Conservation (phyloP, 2,329 filamentous ascomycete genomes). For the Colletotrichum sp. region DNA sequence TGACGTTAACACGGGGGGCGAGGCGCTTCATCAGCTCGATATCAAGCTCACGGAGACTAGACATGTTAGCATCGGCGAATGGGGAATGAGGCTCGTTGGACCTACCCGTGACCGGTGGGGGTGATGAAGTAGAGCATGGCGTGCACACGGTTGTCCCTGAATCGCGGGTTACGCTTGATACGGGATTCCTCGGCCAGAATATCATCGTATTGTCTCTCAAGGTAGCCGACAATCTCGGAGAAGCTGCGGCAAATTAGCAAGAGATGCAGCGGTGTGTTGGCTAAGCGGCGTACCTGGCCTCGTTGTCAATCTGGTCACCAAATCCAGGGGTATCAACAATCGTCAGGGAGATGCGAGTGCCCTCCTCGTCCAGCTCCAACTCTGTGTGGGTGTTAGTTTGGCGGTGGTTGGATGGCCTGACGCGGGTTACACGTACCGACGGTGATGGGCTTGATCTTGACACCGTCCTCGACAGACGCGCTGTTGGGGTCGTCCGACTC, state of each 20-base stretch:
- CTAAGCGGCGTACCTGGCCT: conserved; percentile 74
- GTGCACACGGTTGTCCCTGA: conserved; percentile 98
- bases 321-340: conserved; percentile 99
- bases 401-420: neutral
- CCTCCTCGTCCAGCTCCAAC: conserved; percentile 96
- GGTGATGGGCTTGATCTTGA: conserved; percentile 98
- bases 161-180: conserved; percentile 99
- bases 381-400: conserved; percentile 58
- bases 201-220: conserved; percentile 99
- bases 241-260: conserved; percentile 65
- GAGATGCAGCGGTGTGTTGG: neutral
- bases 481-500: conserved; percentile 88
- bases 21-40: conserved; percentile 99
- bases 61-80: neutral
- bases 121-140: conserved; percentile 99
- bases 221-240: conserved; percentile 95
- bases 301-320: conserved; percentile 98
- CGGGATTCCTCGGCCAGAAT: conserved; percentile 99
- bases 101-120: conserved; percentile 91
- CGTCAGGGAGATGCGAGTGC: conserved; percentile 95
- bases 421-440: conserved; percentile 70
- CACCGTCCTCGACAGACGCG: conserved; percentile 93
- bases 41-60: conserved; percentile 93
- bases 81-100: neutral
- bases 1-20: conserved; percentile 97